These are phyloP conservation scores for Trichoderma sp. DNA, from an alignment of 2,329 filamentous ascomycete genomes.

Conservation along the genomic window DNA sequence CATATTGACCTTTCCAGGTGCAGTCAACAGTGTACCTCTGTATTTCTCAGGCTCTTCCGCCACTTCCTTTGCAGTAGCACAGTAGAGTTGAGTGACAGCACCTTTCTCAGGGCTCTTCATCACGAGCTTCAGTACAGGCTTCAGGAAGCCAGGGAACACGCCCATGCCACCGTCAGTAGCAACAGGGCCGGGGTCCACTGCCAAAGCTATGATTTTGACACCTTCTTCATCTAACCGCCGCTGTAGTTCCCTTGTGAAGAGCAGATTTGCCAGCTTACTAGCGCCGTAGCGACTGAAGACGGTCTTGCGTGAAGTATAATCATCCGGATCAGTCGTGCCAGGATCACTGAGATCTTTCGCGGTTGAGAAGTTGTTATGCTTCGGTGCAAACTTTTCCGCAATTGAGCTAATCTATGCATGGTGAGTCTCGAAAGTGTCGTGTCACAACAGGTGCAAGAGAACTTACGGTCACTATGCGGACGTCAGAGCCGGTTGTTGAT, in stretches of 20 bases:
- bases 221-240: neutral
- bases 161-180: conserved; percentile 14
- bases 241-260: conserved; percentile 7
- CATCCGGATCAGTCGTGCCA: neutral
- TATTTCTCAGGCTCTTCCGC: neutral
- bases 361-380: neutral
- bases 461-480: neutral
- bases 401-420: neutral
- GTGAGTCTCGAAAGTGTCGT: neutral
- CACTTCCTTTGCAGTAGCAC: neutral
- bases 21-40: neutral
- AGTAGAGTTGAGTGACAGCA: neutral
- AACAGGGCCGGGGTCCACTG: conserved; percentile 11
- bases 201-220: neutral
- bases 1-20: neutral
- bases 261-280: conserved; percentile 10
- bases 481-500: neutral
- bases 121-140: conserved; percentile 6
- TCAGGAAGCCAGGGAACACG: neutral
- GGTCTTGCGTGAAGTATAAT: conserved; percentile 3
- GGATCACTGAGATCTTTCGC: conserved; percentile 1
- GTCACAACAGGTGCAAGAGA: neutral
- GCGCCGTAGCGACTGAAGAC: neutral
- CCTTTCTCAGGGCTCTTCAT: conserved; percentile 12
- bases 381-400: neutral